Evolutionary conservation across 2,329 filamentous ascomycete species (phyloP), one percentile per base, ranked within the genome.

Genomic region (Didymella pinodella): DNA sequence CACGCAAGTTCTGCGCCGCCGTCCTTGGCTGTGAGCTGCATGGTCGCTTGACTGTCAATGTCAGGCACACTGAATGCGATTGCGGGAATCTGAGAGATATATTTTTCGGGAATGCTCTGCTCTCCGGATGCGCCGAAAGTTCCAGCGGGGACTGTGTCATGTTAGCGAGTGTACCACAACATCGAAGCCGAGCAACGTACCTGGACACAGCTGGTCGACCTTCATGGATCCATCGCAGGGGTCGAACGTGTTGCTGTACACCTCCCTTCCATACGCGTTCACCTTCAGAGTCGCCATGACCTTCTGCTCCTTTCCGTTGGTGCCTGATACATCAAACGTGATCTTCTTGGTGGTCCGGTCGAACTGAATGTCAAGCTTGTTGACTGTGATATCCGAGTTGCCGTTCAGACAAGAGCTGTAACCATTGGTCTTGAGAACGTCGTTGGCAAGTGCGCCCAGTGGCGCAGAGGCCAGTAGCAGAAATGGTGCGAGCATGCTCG

Each of bases 31-130:
- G 84, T 88, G 45, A 99, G 84, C 73, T 92, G 81, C 63, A 99
- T 81, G 44, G 88, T 95, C 32, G 93, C 95, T 69, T 89, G 80
- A 36, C 94, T 94, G 54, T 94, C 89, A 67, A 99, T 90, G 75
- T 99, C 93, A 48, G 95, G 95, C 31, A 99, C 83, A 61, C 86
- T 85, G 80, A 97, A 99, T 12, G 94, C 94, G 65, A 99, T 96
- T 2, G 86, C 81, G 1, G 95, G 95, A 40, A 99, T 94, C 78
- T 90, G 80, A 53, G 84, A 84, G 55, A 91, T 88, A 72, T 88
- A 94, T 61, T 88, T 72, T 0, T 85, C 78, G 16, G 93, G 90
- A 38, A 99, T 90, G 29, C 82, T 78, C 75, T 95, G 90, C 3
- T 79, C 80, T 46, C 93, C 94, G 43, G 81, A 79, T 7, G 94